phyloP scores from a whole-genome alignment of 2,329 filamentous ascomycete species.

The Thelonectria olida region DNA sequence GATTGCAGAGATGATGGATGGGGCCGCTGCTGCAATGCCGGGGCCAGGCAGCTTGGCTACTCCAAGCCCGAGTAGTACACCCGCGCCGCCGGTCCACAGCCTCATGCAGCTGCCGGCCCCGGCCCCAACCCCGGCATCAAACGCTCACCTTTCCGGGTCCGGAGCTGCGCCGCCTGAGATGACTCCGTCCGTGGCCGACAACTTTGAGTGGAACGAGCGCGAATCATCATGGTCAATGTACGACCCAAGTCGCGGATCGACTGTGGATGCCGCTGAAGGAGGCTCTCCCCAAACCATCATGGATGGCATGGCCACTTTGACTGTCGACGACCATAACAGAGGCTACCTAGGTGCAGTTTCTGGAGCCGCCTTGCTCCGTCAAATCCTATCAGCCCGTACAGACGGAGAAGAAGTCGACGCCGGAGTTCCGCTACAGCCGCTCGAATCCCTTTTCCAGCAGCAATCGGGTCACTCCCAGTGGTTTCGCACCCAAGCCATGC shows the following conservation, averaged over 20 bases:
- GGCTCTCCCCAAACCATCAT: slow-evolving; percentile 26
- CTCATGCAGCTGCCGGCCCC: slow-evolving; percentile 18
- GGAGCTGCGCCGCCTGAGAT: not conserved
- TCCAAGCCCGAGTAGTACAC: not conserved
- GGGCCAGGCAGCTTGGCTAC: too few species aligned
- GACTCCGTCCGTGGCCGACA: slow-evolving; percentile 10
- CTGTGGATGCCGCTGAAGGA: slow-evolving; percentile 12
- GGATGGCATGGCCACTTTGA: slow-evolving; percentile 28
- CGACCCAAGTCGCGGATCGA: slow-evolving; percentile 21
- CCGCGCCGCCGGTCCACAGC: too few species aligned
- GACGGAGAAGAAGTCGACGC: slow-evolving; percentile 26
- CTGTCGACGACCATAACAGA: slow-evolving; percentile 26
- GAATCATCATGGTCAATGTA: slow-evolving; percentile 25
- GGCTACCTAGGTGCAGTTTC: slow-evolving; percentile 28
- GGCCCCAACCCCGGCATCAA: too few species aligned
- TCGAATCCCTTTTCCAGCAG: slow-evolving; percentile 26
- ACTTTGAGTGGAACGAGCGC: slow-evolving; percentile 30
- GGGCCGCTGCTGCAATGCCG: slow-evolving; percentile 20
- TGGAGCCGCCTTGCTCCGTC: slow-evolving; percentile 24
- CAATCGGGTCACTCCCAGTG: slow-evolving; percentile 27
- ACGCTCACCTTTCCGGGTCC: too few species aligned
- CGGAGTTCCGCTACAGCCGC: slow-evolving; percentile 23
- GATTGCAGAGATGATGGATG: slow-evolving; percentile 29
- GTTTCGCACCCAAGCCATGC: slow-evolving; percentile 29
- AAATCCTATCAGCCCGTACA: slow-evolving; percentile 25